Conservation (phyloP, 257 asterid genomes). For the Salvia splendens region DNA sequence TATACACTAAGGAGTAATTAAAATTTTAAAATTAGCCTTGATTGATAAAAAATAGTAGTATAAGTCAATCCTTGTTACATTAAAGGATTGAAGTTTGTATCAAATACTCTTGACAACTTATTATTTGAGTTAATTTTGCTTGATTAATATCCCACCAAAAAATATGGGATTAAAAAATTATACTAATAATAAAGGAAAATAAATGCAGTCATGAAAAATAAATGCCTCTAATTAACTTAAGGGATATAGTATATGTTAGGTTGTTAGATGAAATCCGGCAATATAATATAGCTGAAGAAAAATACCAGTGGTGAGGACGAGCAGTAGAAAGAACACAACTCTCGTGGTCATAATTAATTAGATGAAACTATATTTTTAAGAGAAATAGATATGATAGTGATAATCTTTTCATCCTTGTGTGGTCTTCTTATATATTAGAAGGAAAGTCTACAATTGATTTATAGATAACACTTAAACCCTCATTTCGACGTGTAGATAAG, state of each 20-base stretch:
- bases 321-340: constrained; percentile 30
- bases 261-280: neutral
- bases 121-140: too few species aligned
- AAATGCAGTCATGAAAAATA: too few species aligned
- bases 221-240: too few species aligned
- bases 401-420: neutral
- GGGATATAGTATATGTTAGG: too few species aligned
- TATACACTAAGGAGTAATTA: too few species aligned
- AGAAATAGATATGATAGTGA: constrained; percentile 11
- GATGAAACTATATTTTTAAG: neutral
- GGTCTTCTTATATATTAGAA: constrained; percentile 2
- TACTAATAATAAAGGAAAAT: too few species aligned
- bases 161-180: too few species aligned
- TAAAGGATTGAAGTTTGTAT: too few species aligned
- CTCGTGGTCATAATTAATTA: neutral
- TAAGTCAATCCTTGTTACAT: too few species aligned
- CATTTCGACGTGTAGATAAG: neutral
- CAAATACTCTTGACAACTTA: too few species aligned
- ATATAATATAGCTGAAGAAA: neutral
- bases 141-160: too few species aligned
- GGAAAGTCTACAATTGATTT: neutral
- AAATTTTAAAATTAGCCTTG: neutral
- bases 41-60: neutral
- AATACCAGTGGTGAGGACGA: constrained; percentile 32
- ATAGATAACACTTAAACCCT: constrained; percentile 6